phyloP scores from a whole-genome alignment of 495 filamentous ascomycete species.

The Annulohypoxylon bovei region DNA sequence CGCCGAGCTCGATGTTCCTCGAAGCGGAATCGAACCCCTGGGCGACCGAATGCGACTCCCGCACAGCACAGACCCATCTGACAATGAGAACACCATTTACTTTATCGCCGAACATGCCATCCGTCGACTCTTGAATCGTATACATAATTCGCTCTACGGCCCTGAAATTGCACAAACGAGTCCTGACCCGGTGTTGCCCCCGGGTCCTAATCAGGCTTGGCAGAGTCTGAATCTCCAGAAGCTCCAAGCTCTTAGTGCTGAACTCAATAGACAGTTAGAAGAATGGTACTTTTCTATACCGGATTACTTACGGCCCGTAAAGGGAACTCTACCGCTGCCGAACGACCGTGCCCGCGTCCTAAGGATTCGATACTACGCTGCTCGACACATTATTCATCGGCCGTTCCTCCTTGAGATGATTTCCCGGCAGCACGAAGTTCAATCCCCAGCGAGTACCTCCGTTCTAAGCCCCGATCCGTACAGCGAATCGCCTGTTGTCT shows the following conservation, averaged over 20 bases:
- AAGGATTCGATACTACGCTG: conserved; percentile 50
- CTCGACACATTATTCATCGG: conserved; percentile 49
- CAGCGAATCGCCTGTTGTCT: conserved; percentile 34
- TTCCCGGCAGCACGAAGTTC: conserved; percentile 36
- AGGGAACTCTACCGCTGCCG: conserved; percentile 39
- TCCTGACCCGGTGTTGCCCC: conserved; percentile 24
- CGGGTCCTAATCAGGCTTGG: conserved; percentile 43
- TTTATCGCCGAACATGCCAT: conserved; percentile 52
- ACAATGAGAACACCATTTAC: conserved; percentile 48
- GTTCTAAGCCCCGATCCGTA: conserved; percentile 38
- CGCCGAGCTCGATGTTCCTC: conserved; percentile 48
- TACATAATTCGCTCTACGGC: conserved; percentile 51
- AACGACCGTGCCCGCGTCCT: conserved; percentile 47
- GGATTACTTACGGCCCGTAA: conserved; percentile 44
- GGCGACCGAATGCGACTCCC: conserved; percentile 48
- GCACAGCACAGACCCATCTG: conserved; percentile 46
- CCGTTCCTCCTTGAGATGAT: conserved; percentile 48
- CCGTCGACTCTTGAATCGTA: conserved; percentile 50
- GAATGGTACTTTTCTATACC: conserved; percentile 53
- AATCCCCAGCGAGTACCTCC: conserved; percentile 40
- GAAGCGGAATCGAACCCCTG: conserved; percentile 50
- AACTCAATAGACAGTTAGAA: conserved; percentile 51
- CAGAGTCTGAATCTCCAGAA: conserved; percentile 44
- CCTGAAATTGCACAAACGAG: conserved; percentile 40
- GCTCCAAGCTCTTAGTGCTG: conserved; percentile 45